Percentiles rank a stretch among this genome's conserved stretches.
phyloP scores from a whole-genome alignment of 192 early-diverging fungal species.

The Linnemannia schmuckeri region DNA sequence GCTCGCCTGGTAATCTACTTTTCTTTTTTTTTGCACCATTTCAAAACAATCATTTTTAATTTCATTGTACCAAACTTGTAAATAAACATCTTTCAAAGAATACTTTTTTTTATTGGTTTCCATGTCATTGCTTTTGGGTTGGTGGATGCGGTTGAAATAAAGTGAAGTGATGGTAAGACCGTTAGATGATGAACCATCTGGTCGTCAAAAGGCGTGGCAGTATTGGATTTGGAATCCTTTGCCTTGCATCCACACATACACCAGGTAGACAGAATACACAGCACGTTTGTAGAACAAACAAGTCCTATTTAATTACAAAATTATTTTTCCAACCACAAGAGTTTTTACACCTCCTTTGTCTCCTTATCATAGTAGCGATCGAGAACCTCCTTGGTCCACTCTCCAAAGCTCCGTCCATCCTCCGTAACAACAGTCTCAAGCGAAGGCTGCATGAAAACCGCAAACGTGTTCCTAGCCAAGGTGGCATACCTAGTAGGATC shows the following conservation, averaged over 20 bases:
- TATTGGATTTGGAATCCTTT: no score
- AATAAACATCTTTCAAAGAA: background rate
- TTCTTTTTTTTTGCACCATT: no score
- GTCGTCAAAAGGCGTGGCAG: no score
- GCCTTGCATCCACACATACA: no score
- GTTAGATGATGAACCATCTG: no score
- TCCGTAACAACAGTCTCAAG: conserved; percentile 55
- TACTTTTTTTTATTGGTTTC: background rate
- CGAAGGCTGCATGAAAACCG: conserved; percentile 80
- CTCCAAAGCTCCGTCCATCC: conserved; percentile 51
- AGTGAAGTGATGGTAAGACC: no score
- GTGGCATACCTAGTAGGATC: conserved; percentile 43
- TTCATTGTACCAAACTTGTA: conserved; percentile 15
- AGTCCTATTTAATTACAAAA: background rate
- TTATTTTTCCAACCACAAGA: background rate
- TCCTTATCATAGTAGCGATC: conserved; percentile 55
- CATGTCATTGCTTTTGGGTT: no score
- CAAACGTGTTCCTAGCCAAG: conserved; percentile 76
- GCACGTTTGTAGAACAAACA: background rate
- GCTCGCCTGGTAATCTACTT: conserved; percentile 36
- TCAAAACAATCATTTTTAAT: background rate
- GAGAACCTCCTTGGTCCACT: conserved; percentile 54
- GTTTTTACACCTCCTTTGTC: background rate
- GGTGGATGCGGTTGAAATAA: no score
- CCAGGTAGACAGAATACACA: no score